These are phyloP conservation scores for Cinnamomum micranthum DNA, from an alignment of 164 flowering plant genomes.

Conservation along the genomic window DNA sequence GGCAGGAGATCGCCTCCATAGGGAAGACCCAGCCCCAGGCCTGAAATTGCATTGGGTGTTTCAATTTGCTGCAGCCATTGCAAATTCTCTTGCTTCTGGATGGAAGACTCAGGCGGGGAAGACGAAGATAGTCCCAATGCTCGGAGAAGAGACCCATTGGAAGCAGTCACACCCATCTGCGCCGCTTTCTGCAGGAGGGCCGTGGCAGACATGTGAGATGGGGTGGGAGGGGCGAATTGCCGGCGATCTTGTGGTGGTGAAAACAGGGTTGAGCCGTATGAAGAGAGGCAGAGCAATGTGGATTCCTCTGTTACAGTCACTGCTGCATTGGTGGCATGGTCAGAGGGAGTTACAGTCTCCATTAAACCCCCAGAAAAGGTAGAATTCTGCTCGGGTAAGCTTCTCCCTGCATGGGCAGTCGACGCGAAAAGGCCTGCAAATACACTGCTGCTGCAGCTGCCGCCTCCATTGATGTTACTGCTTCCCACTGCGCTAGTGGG, in stretches of 20 bases:
- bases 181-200: not conserved
- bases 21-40: not conserved
- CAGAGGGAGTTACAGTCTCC: not conserved
- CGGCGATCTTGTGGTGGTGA: not conserved
- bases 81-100: not conserved
- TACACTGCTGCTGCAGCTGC: not conserved
- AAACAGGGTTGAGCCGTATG: not conserved
- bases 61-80: not conserved
- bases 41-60: not conserved
- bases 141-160: not conserved
- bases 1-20: not conserved
- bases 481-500: not conserved
- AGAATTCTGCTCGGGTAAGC: not conserved
- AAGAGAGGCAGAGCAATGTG: not conserved
- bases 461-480: not conserved
- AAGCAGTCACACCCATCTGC: not conserved
- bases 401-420: not conserved
- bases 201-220: not conserved
- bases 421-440: not conserved
- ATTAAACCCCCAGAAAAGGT: not conserved
- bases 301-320: not conserved
- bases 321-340: not conserved
- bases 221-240: not conserved
- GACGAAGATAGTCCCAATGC: not conserved
- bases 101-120: not conserved